phyloP scores from a whole-genome alignment of 805 yeast genomes.

The Wickerhamiella cacticola region DNA sequence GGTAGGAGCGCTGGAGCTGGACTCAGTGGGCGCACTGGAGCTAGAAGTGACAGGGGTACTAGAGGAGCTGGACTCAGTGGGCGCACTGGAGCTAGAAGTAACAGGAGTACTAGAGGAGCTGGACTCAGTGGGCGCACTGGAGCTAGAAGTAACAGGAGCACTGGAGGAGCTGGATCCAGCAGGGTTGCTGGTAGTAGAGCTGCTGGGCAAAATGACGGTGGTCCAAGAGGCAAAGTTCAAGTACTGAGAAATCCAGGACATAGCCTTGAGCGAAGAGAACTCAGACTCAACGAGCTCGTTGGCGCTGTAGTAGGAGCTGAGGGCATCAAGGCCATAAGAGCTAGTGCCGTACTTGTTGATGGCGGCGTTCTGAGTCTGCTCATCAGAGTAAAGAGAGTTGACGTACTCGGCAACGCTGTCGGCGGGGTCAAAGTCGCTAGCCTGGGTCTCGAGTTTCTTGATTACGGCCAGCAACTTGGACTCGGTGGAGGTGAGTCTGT shows the following conservation, averaged over 20 bases:
- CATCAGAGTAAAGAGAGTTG: background rate
- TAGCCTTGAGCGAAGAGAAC: background rate
- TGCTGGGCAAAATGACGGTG: background rate
- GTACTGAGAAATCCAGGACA: background rate
- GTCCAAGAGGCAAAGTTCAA: background rate
- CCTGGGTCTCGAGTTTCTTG: background rate
- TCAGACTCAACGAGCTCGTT: background rate
- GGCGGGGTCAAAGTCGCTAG: background rate
- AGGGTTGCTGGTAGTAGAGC: no score
- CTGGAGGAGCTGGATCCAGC: slow-evolving; percentile 1
- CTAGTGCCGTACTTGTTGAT: background rate
- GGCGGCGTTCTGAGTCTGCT: background rate
- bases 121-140: no score
- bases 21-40: no score
- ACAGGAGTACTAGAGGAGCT: background rate
- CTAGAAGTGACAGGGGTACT: background rate
- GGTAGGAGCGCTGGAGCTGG: no score
- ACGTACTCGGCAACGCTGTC: background rate
- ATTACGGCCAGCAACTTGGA: background rate
- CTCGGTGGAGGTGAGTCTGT: background rate
- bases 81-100: background rate
- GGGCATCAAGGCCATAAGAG: background rate
- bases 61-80: no score
- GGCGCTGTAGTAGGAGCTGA: background rate
- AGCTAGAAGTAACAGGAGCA: slow-evolving; percentile 7